Evolutionary conservation across 352 stramenopile species (phyloP).

Genomic region (Globisporangium sylvaticum): DNA sequence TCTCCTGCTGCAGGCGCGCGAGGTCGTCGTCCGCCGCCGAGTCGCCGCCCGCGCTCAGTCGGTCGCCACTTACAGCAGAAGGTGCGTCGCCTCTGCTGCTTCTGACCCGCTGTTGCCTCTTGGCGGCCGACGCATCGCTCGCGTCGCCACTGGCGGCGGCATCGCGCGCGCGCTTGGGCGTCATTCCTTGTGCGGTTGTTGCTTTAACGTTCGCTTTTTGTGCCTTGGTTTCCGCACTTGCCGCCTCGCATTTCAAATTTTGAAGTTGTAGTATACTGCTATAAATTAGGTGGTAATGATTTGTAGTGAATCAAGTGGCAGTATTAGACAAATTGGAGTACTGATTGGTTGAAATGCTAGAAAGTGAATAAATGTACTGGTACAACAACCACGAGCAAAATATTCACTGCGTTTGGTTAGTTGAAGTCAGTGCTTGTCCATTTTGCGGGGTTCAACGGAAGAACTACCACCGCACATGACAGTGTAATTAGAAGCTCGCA

Average conservation of each 20-base stretch:
- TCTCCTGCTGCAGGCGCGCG: constrained; percentile 16
- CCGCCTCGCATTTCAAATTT: constrained; percentile 1
- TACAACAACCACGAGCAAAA: neutral
- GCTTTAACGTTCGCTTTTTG: neutral
- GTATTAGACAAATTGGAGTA: neutral
- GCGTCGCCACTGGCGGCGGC: neutral
- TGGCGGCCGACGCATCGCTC: neutral
- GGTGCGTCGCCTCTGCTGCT: neutral
- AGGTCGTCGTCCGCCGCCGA: neutral
- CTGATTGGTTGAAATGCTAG: neutral
- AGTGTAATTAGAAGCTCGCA: neutral
- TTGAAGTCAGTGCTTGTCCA: neutral
- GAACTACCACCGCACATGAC: too few species aligned
- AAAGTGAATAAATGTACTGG: neutral
- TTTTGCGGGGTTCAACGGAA: too few species aligned
- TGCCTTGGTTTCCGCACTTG: neutral
- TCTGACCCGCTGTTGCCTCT: neutral
- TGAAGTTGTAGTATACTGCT: neutral
- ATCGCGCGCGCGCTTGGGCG: constrained; percentile 1
- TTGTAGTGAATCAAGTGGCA: neutral
- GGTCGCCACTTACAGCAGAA: neutral
- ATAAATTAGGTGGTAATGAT: neutral
- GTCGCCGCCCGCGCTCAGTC: neutral
- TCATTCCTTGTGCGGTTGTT: neutral
- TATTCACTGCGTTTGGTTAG: neutral